Percentiles rank a stretch among this genome's conserved stretches.
Conservation (phyloP, 73 alveolate species). For the Paramecium bursaria region DNA sequence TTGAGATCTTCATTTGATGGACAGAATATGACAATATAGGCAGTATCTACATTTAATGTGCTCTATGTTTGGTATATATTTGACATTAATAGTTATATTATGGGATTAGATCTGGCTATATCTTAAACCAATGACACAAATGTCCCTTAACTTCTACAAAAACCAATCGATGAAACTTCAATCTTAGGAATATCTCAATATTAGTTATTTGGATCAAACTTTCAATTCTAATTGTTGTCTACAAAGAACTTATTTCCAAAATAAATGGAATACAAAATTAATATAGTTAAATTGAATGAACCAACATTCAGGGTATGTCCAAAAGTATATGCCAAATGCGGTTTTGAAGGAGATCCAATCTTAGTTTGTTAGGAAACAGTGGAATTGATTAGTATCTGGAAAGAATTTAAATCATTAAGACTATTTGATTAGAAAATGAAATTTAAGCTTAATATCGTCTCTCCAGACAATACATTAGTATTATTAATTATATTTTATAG, state of each 20-base stretch:
- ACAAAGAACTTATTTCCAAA: slow-evolving; percentile 30
- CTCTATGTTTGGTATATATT: slow-evolving; percentile 28
- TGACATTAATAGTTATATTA: no score
- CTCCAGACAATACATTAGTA: slow-evolving; percentile 31
- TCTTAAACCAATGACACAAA: slow-evolving; percentile 31
- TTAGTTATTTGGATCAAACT: not conserved
- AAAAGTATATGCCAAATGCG: slow-evolving; percentile 28
- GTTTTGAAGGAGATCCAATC: slow-evolving; percentile 38
- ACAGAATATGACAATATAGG: slow-evolving; percentile 21
- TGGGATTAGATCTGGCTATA: slow-evolving; percentile 23
- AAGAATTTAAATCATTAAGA: slow-evolving; percentile 41
- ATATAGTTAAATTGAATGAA: slow-evolving; percentile 40
- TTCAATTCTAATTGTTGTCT: slow-evolving; percentile 14
- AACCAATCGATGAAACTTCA: slow-evolving; percentile 22
- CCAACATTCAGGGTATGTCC: slow-evolving; percentile 44
- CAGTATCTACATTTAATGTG: slow-evolving; percentile 23
- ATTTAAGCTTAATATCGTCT: slow-evolving; percentile 32
- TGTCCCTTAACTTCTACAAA: slow-evolving; percentile 16
- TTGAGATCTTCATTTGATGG: slow-evolving; percentile 12
- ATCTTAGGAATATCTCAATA: slow-evolving; percentile 33
- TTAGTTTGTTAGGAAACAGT: slow-evolving; percentile 54
- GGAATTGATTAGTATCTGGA: slow-evolving; percentile 36
- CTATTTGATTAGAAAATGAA: slow-evolving; percentile 46
- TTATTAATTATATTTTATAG: not conserved
- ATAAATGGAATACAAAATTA: slow-evolving; percentile 22